Evolutionary conservation across 2,329 filamentous ascomycete species (phyloP).

Genomic region (Fusarium globosum): DNA sequence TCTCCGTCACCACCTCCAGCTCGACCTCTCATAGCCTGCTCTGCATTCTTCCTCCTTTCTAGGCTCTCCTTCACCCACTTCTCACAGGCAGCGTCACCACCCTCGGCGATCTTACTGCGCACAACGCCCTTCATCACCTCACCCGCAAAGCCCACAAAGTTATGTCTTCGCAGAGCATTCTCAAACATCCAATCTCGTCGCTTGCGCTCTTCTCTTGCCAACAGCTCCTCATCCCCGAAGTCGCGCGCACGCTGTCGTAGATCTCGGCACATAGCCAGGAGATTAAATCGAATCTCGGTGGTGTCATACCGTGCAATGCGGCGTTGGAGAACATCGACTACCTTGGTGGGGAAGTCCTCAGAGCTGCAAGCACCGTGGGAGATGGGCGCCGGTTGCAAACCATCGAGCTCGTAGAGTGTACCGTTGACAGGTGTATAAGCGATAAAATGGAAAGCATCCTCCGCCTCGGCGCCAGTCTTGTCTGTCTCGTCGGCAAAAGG

Average conservation of each 20-base stretch:
- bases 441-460: slow-evolving; percentile 98
- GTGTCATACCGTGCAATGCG: slow-evolving; percentile 86
- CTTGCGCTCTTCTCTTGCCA: slow-evolving; percentile 86
- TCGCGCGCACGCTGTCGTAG: slow-evolving; percentile 80
- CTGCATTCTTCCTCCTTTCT: slow-evolving; percentile 60
- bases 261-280: slow-evolving; percentile 92
- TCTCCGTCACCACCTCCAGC: slow-evolving; percentile 48
- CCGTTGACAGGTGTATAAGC: slow-evolving; percentile 88
- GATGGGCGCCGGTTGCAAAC: slow-evolving; percentile 92
- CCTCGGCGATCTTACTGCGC: slow-evolving; percentile 75
- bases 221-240: slow-evolving; percentile 82
- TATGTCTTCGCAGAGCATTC: slow-evolving; percentile 90
- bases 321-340: slow-evolving; percentile 87
- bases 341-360: slow-evolving; percentile 80
- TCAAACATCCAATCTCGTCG: slow-evolving; percentile 91
- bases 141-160: slow-evolving; percentile 95
- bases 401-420: slow-evolving; percentile 92
- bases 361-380: slow-evolving; percentile 79
- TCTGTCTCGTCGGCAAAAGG: slow-evolving; percentile 95
- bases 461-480: slow-evolving; percentile 67
- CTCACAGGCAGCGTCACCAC: slow-evolving; percentile 72
- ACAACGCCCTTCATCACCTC: slow-evolving; percentile 91
- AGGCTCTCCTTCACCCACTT: slow-evolving; percentile 78
- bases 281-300: slow-evolving; percentile 93
- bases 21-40: slow-evolving; percentile 49